Percentiles rank a stretch among this genome's conserved stretches.
Evolutionary conservation across 108 stramenopile species (phyloP).

Genomic region (Bacterosira constricta): DNA sequence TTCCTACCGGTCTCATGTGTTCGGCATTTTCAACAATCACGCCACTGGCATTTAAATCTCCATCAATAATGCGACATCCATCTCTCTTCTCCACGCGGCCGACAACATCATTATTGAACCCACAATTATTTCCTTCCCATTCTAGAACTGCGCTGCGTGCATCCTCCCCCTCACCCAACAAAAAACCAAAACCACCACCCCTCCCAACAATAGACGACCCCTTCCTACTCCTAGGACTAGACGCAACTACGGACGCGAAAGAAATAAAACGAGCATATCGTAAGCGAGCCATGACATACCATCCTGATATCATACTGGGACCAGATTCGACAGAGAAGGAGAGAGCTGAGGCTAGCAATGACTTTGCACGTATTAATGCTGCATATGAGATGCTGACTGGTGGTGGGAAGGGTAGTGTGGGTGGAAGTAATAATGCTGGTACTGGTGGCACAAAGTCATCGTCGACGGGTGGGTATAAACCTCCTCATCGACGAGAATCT

Average conservation of each 20-base stretch:
- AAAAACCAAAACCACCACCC: constrained; percentile 40
- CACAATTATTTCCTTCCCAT: neutral
- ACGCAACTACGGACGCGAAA: constrained; percentile 60
- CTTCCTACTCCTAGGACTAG: constrained; percentile 51
- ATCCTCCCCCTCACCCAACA: neutral
- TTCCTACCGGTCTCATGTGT: too few species aligned
- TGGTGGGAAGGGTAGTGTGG: constrained; percentile 17
- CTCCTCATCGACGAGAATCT: constrained; percentile 73
- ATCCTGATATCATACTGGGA: constrained; percentile 75
- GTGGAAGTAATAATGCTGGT: constrained; percentile 5
- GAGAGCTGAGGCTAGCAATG: constrained; percentile 67
- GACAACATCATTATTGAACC: too few species aligned
- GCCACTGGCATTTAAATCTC: too few species aligned
- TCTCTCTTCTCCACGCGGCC: too few species aligned
- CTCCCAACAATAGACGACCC: constrained; percentile 50
- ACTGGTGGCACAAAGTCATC: constrained; percentile 12
- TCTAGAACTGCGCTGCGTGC: neutral
- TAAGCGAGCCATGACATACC: constrained; percentile 77
- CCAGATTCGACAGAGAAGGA: constrained; percentile 58
- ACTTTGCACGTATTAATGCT: constrained; percentile 83
- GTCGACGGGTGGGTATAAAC: constrained; percentile 48
- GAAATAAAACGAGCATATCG: constrained; percentile 84
- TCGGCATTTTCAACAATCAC: too few species aligned
- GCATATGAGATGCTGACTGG: constrained; percentile 77
- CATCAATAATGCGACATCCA: too few species aligned